Conservation (phyloP, 108 stramenopile species). For the Pseudonitzschia pungens region DNA sequence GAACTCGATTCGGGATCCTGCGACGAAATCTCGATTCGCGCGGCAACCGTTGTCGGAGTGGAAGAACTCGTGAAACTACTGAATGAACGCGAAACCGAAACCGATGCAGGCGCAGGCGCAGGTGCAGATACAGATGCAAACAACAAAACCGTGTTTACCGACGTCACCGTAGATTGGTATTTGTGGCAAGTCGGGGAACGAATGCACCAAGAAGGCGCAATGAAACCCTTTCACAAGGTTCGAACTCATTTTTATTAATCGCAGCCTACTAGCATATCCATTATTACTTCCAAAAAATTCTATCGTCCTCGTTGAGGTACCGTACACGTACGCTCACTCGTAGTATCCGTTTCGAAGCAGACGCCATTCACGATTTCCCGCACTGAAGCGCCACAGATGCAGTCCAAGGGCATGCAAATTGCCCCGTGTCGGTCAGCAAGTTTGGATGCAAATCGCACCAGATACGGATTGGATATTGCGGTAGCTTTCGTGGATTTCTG, state of each 20-base stretch:
- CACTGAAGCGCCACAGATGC: too few relatives aligned
- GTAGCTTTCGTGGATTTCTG: too few relatives aligned
- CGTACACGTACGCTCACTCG: too few relatives aligned
- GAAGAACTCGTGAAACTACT: constrained; percentile 69
- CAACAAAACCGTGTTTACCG: constrained; percentile 41
- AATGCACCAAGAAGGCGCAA: constrained; percentile 54
- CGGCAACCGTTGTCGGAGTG: constrained; percentile 85
- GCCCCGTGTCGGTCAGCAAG: too few relatives aligned
- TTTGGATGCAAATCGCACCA: too few relatives aligned
- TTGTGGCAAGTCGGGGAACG: constrained; percentile 84
- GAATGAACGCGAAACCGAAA: constrained; percentile 20
- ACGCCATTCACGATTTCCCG: too few relatives aligned
- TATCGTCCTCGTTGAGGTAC: too few relatives aligned
- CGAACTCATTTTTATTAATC: constrained; percentile 74
- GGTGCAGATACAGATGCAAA: too few relatives aligned
- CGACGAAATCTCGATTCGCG: constrained; percentile 89
- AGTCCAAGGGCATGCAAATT: too few relatives aligned
- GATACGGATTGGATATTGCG: too few relatives aligned
- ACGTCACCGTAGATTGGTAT: constrained; percentile 87
- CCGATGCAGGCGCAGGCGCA: background rate
- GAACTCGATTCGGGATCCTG: constrained; percentile 52
- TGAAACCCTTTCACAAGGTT: constrained; percentile 76
- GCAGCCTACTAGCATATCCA: background rate
- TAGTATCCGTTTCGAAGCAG: too few relatives aligned
- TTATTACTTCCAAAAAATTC: too few relatives aligned